Conservation (phyloP, 2,329 filamentous ascomycete species). For the Elsinoe perseae region DNA sequence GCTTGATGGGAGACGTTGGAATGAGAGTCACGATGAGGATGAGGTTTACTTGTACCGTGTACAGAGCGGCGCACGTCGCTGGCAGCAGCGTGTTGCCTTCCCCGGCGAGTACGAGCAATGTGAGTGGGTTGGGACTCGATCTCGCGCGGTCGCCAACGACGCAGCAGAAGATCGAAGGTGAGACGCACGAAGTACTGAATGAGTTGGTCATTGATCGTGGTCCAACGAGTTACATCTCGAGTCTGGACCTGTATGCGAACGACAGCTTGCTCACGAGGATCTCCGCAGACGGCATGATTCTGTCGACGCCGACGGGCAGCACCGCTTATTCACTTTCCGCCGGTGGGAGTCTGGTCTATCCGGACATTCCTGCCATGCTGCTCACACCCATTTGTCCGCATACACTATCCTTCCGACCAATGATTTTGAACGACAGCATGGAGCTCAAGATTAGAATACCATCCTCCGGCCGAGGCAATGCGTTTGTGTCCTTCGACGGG, state of each 20-base stretch:
- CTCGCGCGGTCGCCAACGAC: conserved; percentile 38
- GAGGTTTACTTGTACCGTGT: conserved; percentile 98
- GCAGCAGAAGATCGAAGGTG: conserved; percentile 62
- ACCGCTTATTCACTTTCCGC: conserved; percentile 96
- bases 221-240: conserved; percentile 92
- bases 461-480: conserved; percentile 75
- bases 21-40: conserved; percentile 98
- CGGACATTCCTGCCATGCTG: conserved; percentile 92
- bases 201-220: conserved; percentile 97
- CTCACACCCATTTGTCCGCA: conserved; percentile 97
- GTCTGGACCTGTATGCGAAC: conserved; percentile 91
- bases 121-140: conserved; percentile 7
- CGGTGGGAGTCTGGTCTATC: conserved; percentile 89
- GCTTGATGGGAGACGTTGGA: conserved; percentile 78
- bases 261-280: conserved; percentile 91
- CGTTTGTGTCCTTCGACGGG: conserved; percentile 95
- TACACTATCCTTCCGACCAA: conserved; percentile 91
- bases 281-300: conserved; percentile 94
- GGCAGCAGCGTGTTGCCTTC: conserved; percentile 26
- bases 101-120: conserved; percentile 24
- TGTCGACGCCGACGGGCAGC: conserved; percentile 82
- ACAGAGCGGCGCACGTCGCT: conserved; percentile 49
- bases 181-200: conserved; percentile 97
- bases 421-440: conserved; percentile 95
- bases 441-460: conserved; percentile 84